Evolutionary conservation across 1,284 basidiomycete genomes (phyloP), one percentile per base, ranked within the genome.

Genomic region (Ustilago loliicola): DNA sequence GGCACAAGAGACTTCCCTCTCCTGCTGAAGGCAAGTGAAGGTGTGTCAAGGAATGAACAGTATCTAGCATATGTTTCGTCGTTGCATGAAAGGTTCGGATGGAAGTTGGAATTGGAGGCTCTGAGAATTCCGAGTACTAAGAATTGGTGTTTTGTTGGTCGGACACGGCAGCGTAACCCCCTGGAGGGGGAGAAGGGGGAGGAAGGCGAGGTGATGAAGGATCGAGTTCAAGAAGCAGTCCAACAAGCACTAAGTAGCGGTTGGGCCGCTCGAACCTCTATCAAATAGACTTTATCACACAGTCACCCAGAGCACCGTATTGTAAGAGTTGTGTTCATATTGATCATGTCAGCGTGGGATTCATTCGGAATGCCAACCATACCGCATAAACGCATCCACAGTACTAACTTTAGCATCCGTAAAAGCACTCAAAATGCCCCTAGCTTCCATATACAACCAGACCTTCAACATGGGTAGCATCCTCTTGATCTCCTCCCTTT

Each of bases 61-160:
- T 88, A 87, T 60, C 71, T 87, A 21, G 72, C 78, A 2, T 87
- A 87, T 52, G 64, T 88, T 3, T 72, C 83, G 5, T 62, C 77
- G 15, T 53, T 87, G 3, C 82, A 86, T 23, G 70, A 84, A 7
- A 87, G 90, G 80, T 92, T 91, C 80, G 96, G 96, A 0, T 98
- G 95, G 93, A 88, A 90, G 61, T 89, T 94, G 9, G 95, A 98
- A 85, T 91, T 91, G 73, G 96, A 98, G 85, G 91, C 89, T 32
- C 86, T 98, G 68, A 89, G 96, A 52, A 96, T 98, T 21, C 96
- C 96, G 0, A 94, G 92, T 85, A 97, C 96, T 30, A 90, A 94
- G 71, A 95, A 95, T 82, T 97, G 95, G 94, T 93, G 92, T 1
- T 90, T 97, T 53, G 87, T 96, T 34, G 95, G 58, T 5, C 8